These are phyloP conservation scores for Otatea glauca DNA, from an alignment of 176 grass and related monocot species.

Conservation along the genomic window DNA sequence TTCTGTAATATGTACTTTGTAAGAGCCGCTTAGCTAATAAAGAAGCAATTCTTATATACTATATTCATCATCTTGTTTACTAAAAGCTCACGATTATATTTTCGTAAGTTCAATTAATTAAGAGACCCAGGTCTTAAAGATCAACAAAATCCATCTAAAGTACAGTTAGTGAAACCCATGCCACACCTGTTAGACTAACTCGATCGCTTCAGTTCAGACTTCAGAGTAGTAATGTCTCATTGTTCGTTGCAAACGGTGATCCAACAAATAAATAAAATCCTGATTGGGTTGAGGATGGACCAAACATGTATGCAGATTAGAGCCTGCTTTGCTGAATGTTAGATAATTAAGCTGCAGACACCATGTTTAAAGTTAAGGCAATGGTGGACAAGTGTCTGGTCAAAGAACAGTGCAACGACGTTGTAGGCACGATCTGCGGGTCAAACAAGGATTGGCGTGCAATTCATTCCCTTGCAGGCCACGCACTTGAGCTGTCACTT, in stretches of 20 bases:
- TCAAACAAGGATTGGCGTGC: constrained; percentile 65
- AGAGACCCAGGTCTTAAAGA: too few species aligned
- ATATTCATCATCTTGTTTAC: too few species aligned
- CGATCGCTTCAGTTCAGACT: neutral
- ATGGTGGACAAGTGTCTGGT: constrained; percentile 8
- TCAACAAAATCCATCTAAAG: too few species aligned
- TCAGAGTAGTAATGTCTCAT: neutral
- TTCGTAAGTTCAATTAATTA: too few species aligned
- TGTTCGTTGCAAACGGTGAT: neutral
- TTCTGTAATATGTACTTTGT: too few species aligned
- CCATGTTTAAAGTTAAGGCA: neutral
- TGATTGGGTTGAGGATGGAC: neutral
- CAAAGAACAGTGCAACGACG: constrained; percentile 45
- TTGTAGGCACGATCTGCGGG: constrained; percentile 53
- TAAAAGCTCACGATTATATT: too few species aligned
- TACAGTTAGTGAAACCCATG: too few species aligned
- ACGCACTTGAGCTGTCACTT: constrained; percentile 40
- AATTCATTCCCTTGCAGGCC: constrained; percentile 47
- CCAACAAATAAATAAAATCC: neutral
- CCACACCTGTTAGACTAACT: too few species aligned
- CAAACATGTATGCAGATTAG: neutral
- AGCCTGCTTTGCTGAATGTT: neutral
- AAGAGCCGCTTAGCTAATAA: too few species aligned
- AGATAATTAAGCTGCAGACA: too few species aligned
- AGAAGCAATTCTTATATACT: too few species aligned